phyloP scores from a whole-genome alignment of 345 rosid genomes.

The Noccaea bulbosa region DNA sequence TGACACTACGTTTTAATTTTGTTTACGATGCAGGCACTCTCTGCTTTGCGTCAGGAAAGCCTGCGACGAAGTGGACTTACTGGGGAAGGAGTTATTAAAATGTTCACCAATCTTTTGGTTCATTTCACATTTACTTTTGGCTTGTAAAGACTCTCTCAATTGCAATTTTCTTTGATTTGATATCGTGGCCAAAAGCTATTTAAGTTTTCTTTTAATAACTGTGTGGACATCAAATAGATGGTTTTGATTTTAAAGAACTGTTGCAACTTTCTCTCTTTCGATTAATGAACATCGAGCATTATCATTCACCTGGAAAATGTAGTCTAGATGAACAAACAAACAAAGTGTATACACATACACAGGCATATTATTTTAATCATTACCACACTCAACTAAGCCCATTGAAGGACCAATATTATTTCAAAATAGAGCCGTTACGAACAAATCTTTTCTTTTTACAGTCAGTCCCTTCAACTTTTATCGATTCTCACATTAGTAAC shows the following conservation, averaged over 20 bases:
- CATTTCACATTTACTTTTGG: constrained; percentile 18
- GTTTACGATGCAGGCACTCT: constrained; percentile 56
- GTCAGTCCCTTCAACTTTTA: no score
- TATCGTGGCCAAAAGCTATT: constrained; percentile 15
- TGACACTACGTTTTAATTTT: not conserved
- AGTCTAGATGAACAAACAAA: no score
- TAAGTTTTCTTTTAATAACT: not conserved
- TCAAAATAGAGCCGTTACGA: no score
- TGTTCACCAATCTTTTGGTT: constrained; percentile 13
- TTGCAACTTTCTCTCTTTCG: not conserved
- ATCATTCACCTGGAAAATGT: no score
- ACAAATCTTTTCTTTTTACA: no score
- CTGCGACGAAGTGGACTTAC: constrained; percentile 90
- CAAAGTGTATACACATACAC: no score
- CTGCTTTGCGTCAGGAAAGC: constrained; percentile 93
- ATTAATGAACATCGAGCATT: no score
- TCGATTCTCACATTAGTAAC: no score
- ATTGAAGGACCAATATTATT: no score
- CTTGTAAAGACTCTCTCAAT: constrained; percentile 25
- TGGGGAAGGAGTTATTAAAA: constrained; percentile 96
- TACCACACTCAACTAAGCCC: no score
- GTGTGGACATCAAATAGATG: not conserved
- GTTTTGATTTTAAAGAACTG: not conserved
- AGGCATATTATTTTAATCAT: no score
- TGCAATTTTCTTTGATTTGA: constrained; percentile 21